Evolutionary conservation across 164 flowering plant genomes (phyloP), one percentile per base, ranked within the genome.

Genomic region (Stephania japonica): DNA sequence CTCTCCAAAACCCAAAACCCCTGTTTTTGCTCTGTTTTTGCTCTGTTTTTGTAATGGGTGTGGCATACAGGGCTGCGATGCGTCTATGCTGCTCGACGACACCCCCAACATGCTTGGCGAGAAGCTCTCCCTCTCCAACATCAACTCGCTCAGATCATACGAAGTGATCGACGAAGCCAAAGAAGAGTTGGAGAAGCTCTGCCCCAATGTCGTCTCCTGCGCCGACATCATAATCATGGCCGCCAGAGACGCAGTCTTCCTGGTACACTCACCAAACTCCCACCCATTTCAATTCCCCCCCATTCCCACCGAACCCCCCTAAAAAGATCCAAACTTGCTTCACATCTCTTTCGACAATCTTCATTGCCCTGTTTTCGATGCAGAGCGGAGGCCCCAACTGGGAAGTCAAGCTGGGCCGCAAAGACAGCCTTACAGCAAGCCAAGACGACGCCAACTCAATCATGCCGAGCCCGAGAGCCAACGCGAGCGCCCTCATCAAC

Each of bases 191-290:
- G 98, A 95, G 79, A 77, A 25, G 26, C 78, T 67, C 14, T 95
- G 99, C 64, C 97, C 97, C 0, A 89, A 84, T 0, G 71, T 83
- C 19, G 97, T 95, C 67, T 93, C 99, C 43, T 95, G 99, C 73
- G 99, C 99, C 0, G 99, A 93, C 79, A 87, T 95, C 75, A 65
- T 95, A n/a, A 80, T 93, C 86, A 90, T 93, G 97, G 98, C 97
- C 19, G 72, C 98, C n/a, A 84, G 98, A 85, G 98, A 95, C 76
- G 99, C 99, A 19, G 93, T 90, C 64, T 84, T 76, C 4, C 83
- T 95, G 95, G 99, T 94, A 81, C 42, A 47, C 53, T 47, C 19
- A 53, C 14, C 61, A 5, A 53, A 13, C 18, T 53, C 61, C 68
- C 63, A 56, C 38, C 32, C 0, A 73, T 2, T 18, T 23, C 5